Percentiles rank a stretch among this genome's conserved stretches.
These are phyloP conservation scores for Strigomonas culicis DNA, from an alignment of 208 protist species.

Conservation along the genomic window DNA sequence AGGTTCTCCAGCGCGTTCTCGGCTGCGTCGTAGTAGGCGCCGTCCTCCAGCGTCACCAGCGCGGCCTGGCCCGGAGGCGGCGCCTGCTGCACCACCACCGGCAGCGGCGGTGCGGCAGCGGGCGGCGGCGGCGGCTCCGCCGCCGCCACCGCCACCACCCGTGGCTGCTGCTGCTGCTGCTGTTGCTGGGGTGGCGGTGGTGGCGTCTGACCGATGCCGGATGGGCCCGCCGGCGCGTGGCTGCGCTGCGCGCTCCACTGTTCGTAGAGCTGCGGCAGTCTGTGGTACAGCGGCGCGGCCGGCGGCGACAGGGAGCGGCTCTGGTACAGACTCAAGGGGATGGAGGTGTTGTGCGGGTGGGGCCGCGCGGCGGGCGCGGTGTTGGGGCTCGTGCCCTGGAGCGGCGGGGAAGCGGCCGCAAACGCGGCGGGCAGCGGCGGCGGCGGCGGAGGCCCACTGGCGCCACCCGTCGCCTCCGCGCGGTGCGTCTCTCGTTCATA, in stretches of 20 bases:
- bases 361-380: not conserved
- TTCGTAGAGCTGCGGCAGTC: no score
- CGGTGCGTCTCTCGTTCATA: slow-evolving; percentile 2
- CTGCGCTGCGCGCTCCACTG: no score
- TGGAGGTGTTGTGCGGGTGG: not conserved
- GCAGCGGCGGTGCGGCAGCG: not conserved
- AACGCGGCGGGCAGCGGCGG: not conserved
- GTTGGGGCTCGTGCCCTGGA: no score
- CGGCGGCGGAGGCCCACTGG: not conserved
- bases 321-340: not conserved
- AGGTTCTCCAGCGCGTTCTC: slow-evolving; percentile 64
- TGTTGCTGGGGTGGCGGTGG: no score
- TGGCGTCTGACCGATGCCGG: no score
- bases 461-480: not conserved
- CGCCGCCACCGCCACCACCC: no score
- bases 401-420: no score
- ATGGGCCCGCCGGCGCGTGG: no score
- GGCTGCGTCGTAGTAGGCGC: slow-evolving; percentile 36
- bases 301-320: no score
- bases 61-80: not conserved
- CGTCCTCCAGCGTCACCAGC: slow-evolving; percentile 19
- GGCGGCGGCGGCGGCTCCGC: no score
- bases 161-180: no score
- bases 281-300: no score
- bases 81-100: not conserved